These are phyloP conservation scores for Stachybotrys chartarum DNA, from an alignment of 2,329 filamentous ascomycete genomes.

Conservation along the genomic window DNA sequence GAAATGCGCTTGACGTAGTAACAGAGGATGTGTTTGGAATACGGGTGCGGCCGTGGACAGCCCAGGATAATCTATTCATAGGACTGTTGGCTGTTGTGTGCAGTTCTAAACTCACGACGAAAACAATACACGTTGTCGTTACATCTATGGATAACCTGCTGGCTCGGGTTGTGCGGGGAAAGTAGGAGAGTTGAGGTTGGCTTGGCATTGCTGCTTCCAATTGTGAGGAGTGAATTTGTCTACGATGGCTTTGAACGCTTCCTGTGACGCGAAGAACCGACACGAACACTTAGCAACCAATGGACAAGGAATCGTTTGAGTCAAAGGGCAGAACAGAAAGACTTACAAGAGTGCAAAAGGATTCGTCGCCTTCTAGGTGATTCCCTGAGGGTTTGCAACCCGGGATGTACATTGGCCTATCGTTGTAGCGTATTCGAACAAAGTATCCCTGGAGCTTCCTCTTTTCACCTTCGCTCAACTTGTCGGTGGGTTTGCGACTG, in stretches of 20 bases:
- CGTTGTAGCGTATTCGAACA: slow-evolving; percentile 88
- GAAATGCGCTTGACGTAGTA: too few relatives aligned
- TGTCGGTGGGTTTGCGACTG: slow-evolving; percentile 49
- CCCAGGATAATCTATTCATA: too few relatives aligned
- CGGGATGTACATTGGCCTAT: slow-evolving; percentile 71
- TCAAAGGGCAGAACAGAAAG: neutral
- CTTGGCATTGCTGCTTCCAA: slow-evolving; percentile 57
- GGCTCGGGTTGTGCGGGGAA: slow-evolving; percentile 43
- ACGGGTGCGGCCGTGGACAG: too few relatives aligned
- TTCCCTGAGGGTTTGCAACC: slow-evolving; percentile 72
- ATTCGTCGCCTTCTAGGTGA: slow-evolving; percentile 79
- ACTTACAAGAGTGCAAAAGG: slow-evolving; percentile 79
- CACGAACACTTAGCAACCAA: neutral
- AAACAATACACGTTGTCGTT: too few relatives aligned
- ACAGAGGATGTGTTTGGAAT: too few relatives aligned
- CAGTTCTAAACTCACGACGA: too few relatives aligned
- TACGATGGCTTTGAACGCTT: slow-evolving; percentile 86
- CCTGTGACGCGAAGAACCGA: slow-evolving; percentile 32
- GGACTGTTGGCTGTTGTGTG: too few relatives aligned
- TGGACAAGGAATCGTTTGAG: neutral
- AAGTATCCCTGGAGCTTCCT: slow-evolving; percentile 66
- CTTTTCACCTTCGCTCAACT: slow-evolving; percentile 51
- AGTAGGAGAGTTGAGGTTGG: slow-evolving; percentile 32
- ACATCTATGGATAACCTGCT: slow-evolving; percentile 30
- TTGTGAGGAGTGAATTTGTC: slow-evolving; percentile 81